Evolutionary conservation across 2,329 filamentous ascomycete species (phyloP).

Genomic region (Xylariaceae sp.): DNA sequence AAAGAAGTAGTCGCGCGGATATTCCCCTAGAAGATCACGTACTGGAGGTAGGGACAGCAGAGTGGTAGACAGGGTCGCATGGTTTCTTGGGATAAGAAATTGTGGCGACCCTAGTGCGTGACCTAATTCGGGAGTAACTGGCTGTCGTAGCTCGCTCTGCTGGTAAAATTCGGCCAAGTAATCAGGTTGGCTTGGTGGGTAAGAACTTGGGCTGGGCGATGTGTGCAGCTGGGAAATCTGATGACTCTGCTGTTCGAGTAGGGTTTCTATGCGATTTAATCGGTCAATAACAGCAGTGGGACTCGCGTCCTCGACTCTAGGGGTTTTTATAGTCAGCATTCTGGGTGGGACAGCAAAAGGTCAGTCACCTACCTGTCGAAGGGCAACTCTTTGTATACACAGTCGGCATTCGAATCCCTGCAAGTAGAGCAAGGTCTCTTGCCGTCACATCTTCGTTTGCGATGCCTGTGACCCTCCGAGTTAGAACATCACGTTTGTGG

Average conservation of each 20-base stretch:
- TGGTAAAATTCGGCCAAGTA: conserved; percentile 17
- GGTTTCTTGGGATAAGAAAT: conserved; percentile 32
- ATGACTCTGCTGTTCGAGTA: conserved; percentile 28
- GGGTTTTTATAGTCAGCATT: no score
- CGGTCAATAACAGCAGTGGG: conserved; percentile 32
- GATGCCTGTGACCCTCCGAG: conserved; percentile 20
- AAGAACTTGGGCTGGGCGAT: conserved; percentile 19
- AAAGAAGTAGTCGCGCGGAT: conserved; percentile 30
- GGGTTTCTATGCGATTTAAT: conserved; percentile 33
- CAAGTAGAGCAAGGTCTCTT: conserved; percentile 35
- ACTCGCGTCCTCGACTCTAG: conserved; percentile 30
- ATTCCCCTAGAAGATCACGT: conserved; percentile 28
- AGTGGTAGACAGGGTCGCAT: conserved; percentile 29
- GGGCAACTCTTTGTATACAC: conserved; percentile 35
- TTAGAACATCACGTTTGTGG: neutral
- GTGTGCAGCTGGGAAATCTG: conserved; percentile 24
- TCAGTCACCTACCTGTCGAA: conserved; percentile 25
- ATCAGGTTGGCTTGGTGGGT: conserved; percentile 20
- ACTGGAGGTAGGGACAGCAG: conserved; percentile 30
- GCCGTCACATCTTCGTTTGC: conserved; percentile 35
- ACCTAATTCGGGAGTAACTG: conserved; percentile 16
- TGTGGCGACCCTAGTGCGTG: conserved; percentile 21
- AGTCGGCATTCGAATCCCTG: conserved; percentile 33
- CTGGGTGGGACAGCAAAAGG: no score
- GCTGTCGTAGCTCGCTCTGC: conserved; percentile 17